phyloP scores from a whole-genome alignment of 202 grass and related monocot species.

The Setaria italica region DNA sequence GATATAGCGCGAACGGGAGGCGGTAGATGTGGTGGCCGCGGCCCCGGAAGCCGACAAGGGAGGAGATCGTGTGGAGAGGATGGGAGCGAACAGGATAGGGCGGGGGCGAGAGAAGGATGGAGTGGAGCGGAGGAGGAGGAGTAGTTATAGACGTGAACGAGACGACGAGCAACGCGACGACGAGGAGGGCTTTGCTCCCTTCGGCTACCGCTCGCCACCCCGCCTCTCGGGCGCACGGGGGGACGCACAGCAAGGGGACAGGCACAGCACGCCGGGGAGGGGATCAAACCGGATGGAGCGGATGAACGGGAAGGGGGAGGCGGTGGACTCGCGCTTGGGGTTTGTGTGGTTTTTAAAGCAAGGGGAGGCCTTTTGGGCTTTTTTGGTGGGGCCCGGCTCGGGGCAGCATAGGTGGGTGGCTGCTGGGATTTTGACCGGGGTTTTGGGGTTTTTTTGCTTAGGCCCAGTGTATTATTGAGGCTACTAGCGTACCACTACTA shows the following conservation, averaged over 20 bases:
- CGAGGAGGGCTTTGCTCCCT: neutral
- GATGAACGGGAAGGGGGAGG: neutral
- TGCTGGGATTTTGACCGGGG: slow-evolving; percentile 21
- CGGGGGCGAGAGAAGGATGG: slow-evolving; percentile 40
- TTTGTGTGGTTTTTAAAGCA: slow-evolving; percentile 42
- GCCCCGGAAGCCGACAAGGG: slow-evolving; percentile 55
- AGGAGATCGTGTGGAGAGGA: slow-evolving; percentile 79
- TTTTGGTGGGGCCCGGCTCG: slow-evolving; percentile 7
- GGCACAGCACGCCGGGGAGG: neutral
- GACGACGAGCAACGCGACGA: slow-evolving; percentile 42
- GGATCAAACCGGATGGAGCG: neutral
- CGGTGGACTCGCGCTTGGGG: slow-evolving; percentile 13
- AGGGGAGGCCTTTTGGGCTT: slow-evolving; percentile 5
- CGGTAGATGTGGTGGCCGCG: slow-evolving; percentile 32
- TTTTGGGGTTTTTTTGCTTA: slow-evolving; percentile 23
- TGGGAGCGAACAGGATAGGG: slow-evolving; percentile 67
- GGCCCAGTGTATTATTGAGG: neutral
- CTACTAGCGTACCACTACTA: neutral
- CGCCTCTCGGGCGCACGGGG: slow-evolving; percentile 45
- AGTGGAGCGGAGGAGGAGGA: slow-evolving; percentile 19
- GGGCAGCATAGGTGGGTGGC: neutral
- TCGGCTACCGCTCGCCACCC: neutral
- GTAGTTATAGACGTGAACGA: slow-evolving; percentile 41
- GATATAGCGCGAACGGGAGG: slow-evolving; percentile 20
- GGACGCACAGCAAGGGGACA: neutral